These are phyloP conservation scores for Pistacia atlantica DNA, from an alignment of 345 rosid genomes.

Conservation along the genomic window DNA sequence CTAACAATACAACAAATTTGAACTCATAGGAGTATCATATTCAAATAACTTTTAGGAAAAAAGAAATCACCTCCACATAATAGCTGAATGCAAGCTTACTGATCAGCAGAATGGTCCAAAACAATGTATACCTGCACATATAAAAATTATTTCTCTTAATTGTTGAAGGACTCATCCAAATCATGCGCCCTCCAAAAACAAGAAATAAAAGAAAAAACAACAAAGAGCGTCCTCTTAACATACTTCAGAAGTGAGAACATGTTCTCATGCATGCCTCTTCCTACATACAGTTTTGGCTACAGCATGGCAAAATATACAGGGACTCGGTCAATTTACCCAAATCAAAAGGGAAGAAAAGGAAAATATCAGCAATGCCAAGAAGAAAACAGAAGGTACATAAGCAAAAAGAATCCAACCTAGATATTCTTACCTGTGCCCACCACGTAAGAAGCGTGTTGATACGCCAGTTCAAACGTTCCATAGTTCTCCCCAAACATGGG, in stretches of 20 bases:
- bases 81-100: constrained; percentile 98
- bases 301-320: constrained; percentile 11
- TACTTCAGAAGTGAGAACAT: constrained; percentile 88
- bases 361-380: constrained; percentile 7
- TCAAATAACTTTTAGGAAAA: constrained; percentile 15
- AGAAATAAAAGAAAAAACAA: too few species aligned
- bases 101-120: constrained; percentile 88
- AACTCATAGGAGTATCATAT: not conserved
- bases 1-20: too few species aligned
- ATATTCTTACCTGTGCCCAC: constrained; percentile 95
- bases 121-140: constrained; percentile 78
- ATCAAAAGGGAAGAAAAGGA: not conserved
- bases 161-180: constrained; percentile 2
- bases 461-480: constrained; percentile 86
- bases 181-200: not conserved
- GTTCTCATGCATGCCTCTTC: constrained; percentile 98
- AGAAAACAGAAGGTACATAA: not conserved
- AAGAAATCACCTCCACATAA: constrained; percentile 81
- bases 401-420: not conserved
- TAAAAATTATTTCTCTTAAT: not conserved
- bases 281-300: constrained; percentile 92
- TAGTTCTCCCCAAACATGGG: constrained; percentile 70
- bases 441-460: constrained; percentile 80
- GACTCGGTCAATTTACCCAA: not conserved
- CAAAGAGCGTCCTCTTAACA: constrained; percentile 27